Evolutionary conservation across 2,329 filamentous ascomycete species (phyloP), one percentile per base, ranked within the genome.

Genomic region (Teratosphaeria gauchensis): DNA sequence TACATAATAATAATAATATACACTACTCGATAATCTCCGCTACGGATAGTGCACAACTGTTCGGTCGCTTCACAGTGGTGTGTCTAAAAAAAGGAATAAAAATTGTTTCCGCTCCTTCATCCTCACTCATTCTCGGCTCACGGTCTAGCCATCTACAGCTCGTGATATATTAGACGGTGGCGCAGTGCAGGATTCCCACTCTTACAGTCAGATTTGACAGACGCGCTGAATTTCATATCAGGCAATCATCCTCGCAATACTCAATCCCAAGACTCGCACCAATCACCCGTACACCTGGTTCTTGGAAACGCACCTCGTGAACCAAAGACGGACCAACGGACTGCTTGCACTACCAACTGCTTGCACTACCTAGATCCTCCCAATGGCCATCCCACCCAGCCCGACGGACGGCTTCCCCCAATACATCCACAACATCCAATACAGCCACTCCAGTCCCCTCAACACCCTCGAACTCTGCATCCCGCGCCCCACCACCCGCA

Each of bases 381-480:
- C 24, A 14, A 64, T 64, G 60, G 58, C 35, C 54, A 58, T 56
- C 12, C 52, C 32, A 9, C 52, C 52, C 32, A 31, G 28, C 28
- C 52, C 52, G 2, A 55, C 59, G 7, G 66, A 66, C 57, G 60
- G 63, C 48, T 67, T 61, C 56, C 65, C 68, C 8, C 63, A 66
- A 53, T 66, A 66, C 59, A 58, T 63, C 46, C 62, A 56, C 42
- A 59, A 67, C 59, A 62, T 71, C 33, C 63, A 57, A n/a, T 73
- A 73, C 60, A 66, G 64, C 33, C 58, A 64, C 57, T 55, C 65
- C 24, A 70, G 68, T 14, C 58, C 51, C 21, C 72, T 78, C 21
- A 76, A 77, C 61, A 77, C 74, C 0, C 66, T 78, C 9, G 72
- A 76, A 57, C 58, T 76, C 35, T 77, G 73, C 68, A 71, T 78